A percentile compares a stretch with the other conserved stretches of the same genome.
Conservation (phyloP, 352 stramenopile species). For the Phytophthora megakarya region DNA sequence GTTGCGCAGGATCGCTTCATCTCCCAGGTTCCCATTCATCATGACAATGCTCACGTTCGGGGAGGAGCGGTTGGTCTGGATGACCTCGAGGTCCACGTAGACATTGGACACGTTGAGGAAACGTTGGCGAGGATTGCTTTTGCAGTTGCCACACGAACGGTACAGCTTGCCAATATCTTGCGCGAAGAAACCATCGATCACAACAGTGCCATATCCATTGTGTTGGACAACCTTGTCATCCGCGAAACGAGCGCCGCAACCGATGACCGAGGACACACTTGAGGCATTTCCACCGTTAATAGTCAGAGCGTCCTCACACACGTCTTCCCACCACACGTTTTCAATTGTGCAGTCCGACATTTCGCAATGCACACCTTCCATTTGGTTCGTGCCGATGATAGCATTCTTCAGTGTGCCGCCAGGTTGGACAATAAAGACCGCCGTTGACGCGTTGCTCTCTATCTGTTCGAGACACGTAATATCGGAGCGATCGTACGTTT, state of each 20-base stretch:
- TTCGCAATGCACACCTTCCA: slow-evolving; percentile 27
- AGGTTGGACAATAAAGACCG: slow-evolving; percentile 31
- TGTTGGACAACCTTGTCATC: slow-evolving; percentile 52
- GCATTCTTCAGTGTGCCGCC: slow-evolving; percentile 17
- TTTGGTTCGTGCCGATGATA: slow-evolving; percentile 45
- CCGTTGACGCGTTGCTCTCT: slow-evolving; percentile 28
- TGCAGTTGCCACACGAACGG: slow-evolving; percentile 43
- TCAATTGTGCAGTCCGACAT: slow-evolving; percentile 34
- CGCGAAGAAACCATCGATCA: slow-evolving; percentile 18
- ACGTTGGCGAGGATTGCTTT: slow-evolving; percentile 39
- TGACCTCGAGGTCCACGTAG: slow-evolving; percentile 27
- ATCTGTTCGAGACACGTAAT: slow-evolving; percentile 38
- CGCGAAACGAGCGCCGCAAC: slow-evolving; percentile 45
- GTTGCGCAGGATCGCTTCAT: slow-evolving; percentile 40
- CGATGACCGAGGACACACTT: slow-evolving; percentile 40
- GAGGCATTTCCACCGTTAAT: slow-evolving; percentile 35
- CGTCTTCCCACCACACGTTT: slow-evolving; percentile 39
- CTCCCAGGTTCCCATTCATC: slow-evolving; percentile 46
- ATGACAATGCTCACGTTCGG: slow-evolving; percentile 44
- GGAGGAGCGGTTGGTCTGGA: slow-evolving; percentile 15
- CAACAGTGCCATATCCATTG: slow-evolving; percentile 21
- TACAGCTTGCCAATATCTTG: slow-evolving; percentile 35
- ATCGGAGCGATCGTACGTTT: slow-evolving; percentile 57
- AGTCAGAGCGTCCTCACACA: slow-evolving; percentile 38
- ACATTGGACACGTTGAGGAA: slow-evolving; percentile 46